These are phyloP conservation scores for Plectranthus barbatus DNA, from an alignment of 257 asterid species.

Conservation along the genomic window DNA sequence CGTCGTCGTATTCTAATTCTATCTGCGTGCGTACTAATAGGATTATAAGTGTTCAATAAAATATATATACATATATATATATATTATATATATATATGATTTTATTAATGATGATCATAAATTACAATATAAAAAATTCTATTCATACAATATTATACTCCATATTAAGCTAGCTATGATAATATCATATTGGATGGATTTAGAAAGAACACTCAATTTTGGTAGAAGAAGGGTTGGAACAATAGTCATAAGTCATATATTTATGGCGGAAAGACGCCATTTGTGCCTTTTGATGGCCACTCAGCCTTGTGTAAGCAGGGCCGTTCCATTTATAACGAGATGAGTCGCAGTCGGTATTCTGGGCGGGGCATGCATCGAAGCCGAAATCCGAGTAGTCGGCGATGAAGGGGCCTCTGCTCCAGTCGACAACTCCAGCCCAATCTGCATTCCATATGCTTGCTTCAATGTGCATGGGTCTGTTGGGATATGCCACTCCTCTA, in stretches of 20 bases:
- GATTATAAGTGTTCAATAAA: too few relatives aligned
- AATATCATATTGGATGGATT: neutral
- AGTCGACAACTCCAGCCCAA: constrained; percentile 35
- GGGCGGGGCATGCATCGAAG: constrained; percentile 14
- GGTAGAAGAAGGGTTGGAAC: neutral
- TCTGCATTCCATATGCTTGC: constrained; percentile 34
- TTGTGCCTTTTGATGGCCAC: neutral
- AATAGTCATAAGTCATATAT: constrained; percentile 31
- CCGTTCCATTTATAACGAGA: constrained; percentile 16
- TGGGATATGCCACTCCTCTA: constrained; percentile 20
- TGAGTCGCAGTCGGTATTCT: neutral
- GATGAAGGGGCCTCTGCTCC: constrained; percentile 35
- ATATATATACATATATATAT: too few relatives aligned
- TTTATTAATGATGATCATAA: too few relatives aligned
- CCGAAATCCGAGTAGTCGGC: constrained; percentile 25
- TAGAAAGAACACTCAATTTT: constrained; percentile 26
- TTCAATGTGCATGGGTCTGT: constrained; percentile 30
- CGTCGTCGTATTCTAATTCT: too few relatives aligned
- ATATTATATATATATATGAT: too few relatives aligned
- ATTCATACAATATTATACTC: too few relatives aligned
- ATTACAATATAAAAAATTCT: too few relatives aligned
- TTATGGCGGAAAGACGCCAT: neutral
- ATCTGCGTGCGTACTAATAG: too few relatives aligned
- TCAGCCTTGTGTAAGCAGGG: neutral
- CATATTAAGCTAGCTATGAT: too few relatives aligned